Conservation (phyloP, 176 grass and related monocot species). For the Guadua angustifolia region DNA sequence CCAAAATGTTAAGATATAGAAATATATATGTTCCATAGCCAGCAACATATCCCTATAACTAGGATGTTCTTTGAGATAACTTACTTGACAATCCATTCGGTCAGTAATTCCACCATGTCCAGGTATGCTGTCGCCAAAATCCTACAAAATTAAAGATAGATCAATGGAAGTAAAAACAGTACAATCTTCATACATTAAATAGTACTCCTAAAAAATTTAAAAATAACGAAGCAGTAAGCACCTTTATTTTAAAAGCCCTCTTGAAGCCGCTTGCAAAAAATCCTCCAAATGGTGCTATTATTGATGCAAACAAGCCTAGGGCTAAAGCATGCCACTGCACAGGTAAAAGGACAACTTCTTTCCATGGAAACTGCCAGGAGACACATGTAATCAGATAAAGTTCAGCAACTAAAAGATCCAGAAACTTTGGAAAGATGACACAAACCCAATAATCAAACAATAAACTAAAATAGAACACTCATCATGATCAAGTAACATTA, state of each 20-base stretch:
- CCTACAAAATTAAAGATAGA: conserved; percentile 58
- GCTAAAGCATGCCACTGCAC: conserved; percentile 98
- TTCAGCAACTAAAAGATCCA: conserved; percentile 29
- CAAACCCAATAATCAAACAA: neutral
- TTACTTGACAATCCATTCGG: conserved; percentile 99
- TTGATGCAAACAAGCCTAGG: conserved; percentile 96
- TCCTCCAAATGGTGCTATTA: conserved; percentile 99
- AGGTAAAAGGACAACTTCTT: conserved; percentile 81
- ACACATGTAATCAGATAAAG: conserved; percentile 34
- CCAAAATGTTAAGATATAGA: neutral
- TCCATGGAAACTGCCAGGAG: conserved; percentile 81
- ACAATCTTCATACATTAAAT: conserved; percentile 2
- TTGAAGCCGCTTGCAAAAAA: conserved; percentile 99
- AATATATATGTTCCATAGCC: conserved; percentile 19
- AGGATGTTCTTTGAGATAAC: conserved; percentile 32
- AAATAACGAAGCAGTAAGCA: conserved; percentile 43
- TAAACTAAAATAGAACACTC: conserved; percentile 2
- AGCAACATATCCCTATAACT: conserved; percentile 4
- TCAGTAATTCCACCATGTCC: conserved; percentile 98
- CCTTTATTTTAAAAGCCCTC: conserved; percentile 97
- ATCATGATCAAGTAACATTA: neutral
- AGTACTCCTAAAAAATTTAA: neutral
- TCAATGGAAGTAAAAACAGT: conserved; percentile 22
- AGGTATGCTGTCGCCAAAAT: conserved; percentile 98
- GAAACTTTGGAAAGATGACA: conserved; percentile 8